phyloP scores from a whole-genome alignment of 108 stramenopile species.

The Nannochloropsis oceanica region DNA sequence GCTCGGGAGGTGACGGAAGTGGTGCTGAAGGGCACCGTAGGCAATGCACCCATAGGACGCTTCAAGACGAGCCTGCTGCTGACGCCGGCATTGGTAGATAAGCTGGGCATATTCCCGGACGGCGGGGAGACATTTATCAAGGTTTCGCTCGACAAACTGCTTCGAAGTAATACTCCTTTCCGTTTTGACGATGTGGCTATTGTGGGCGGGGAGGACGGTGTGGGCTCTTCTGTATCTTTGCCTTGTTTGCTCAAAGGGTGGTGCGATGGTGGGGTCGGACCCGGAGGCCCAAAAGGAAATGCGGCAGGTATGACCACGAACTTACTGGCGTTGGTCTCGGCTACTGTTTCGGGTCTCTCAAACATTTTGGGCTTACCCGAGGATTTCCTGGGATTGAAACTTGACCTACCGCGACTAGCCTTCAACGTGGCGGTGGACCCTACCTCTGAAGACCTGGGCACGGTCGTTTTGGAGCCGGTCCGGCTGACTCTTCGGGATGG shows the following conservation, averaged over 20 bases:
- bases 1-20: neutral
- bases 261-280: neutral
- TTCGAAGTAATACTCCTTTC: neutral
- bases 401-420: neutral
- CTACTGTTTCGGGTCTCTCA: neutral
- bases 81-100: neutral
- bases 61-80: neutral
- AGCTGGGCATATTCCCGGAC: neutral
- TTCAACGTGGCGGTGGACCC: neutral
- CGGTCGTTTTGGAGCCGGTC: neutral
- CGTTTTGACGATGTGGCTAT: neutral
- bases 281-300: too few relatives aligned
- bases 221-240: neutral
- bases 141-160: neutral
- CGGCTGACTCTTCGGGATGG: neutral
- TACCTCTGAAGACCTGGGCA: neutral
- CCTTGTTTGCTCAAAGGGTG: neutral
- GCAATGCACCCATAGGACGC: neutral
- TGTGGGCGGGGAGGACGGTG: neutral
- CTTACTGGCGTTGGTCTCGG: neutral
- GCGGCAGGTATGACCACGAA: neutral
- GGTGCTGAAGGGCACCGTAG: neutral
- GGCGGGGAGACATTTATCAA: neutral
- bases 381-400: neutral
- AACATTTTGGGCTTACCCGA: neutral